Evolutionary conservation across 139 green algal species (phyloP).

Genomic region (Micromonas pusilla): DNA sequence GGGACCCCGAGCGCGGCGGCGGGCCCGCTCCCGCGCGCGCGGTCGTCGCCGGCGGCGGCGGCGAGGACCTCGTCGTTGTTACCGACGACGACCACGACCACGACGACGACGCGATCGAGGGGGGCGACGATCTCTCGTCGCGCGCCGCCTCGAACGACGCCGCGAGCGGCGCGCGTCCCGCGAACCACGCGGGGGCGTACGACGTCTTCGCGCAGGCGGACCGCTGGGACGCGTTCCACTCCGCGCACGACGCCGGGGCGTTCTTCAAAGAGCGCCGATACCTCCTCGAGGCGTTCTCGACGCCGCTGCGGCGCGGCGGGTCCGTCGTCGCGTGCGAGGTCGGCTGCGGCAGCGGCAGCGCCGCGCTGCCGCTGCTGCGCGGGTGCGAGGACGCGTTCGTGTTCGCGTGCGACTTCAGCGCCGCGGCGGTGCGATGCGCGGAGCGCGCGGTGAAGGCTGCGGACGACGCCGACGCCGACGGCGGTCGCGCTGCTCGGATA

Average conservation of each 20-base stretch:
- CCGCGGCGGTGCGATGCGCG: constrained; percentile 3
- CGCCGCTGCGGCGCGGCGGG: not conserved
- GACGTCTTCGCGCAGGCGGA: constrained; percentile 11
- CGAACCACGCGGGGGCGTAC: too few species aligned
- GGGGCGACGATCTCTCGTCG: too few species aligned
- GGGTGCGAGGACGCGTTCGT: not conserved
- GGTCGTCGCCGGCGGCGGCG: not conserved
- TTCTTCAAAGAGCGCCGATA: constrained; percentile 31
- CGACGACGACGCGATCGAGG: too few species aligned
- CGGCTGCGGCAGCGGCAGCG: constrained; percentile 25
- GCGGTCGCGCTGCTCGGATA: too few species aligned
- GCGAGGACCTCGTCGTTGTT: too few species aligned
- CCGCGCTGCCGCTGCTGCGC: constrained; percentile 20
- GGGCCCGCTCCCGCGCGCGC: too few species aligned
- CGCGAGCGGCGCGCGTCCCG: too few species aligned
- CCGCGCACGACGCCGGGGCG: constrained; percentile 1
- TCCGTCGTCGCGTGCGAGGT: constrained; percentile 19
- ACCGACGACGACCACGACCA: too few species aligned
- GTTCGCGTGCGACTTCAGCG: constrained; percentile 5
- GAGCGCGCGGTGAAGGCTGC: not conserved
- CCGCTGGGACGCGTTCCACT: constrained; percentile 25
- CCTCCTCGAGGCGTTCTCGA: constrained; percentile 23
- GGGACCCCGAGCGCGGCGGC: not conserved
- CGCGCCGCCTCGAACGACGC: too few species aligned
- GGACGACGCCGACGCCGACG: not conserved